phyloP scores from a whole-genome alignment of 2,329 filamentous ascomycete species.

The Arthroderma uncinatum region DNA sequence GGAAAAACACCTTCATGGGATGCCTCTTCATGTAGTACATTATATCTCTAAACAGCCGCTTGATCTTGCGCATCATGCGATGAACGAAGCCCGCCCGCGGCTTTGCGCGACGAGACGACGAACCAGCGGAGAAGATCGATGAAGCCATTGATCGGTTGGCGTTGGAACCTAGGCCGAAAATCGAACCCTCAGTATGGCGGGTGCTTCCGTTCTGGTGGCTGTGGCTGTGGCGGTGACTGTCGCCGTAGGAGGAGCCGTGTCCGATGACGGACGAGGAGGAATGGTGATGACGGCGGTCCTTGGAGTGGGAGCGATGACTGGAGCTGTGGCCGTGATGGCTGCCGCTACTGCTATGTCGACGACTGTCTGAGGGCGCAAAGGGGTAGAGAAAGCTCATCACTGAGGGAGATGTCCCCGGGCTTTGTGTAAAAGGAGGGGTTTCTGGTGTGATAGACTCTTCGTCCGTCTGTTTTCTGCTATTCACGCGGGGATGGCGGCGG shows the following conservation, averaged over 20 bases:
- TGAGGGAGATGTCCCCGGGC: neutral
- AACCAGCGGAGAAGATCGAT: constrained; percentile 37
- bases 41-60: constrained; percentile 68
- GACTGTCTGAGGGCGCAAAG: neutral
- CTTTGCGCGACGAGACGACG: constrained; percentile 64
- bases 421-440: too few relatives aligned
- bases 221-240: constrained; percentile 15
- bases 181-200: constrained; percentile 33
- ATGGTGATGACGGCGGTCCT: constrained; percentile 14
- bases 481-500: too few relatives aligned
- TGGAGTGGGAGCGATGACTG: constrained; percentile 12
- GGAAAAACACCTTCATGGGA: constrained; percentile 76
- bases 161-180: constrained; percentile 35
- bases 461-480: too few relatives aligned
- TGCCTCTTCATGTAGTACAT: constrained; percentile 70
- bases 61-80: constrained; percentile 62
- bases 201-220: constrained; percentile 28
- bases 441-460: too few relatives aligned
- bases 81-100: constrained; percentile 69
- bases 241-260: constrained; percentile 22
- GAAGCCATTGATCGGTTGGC: constrained; percentile 20
- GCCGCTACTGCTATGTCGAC: neutral
- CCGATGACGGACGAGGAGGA: constrained; percentile 25
- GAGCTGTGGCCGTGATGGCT: neutral
- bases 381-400: constrained; percentile 6